Evolutionary conservation across 148 eudicot species (phyloP), one percentile per base, ranked within the genome.

Genomic region (Hydrangea macrophylla): DNA sequence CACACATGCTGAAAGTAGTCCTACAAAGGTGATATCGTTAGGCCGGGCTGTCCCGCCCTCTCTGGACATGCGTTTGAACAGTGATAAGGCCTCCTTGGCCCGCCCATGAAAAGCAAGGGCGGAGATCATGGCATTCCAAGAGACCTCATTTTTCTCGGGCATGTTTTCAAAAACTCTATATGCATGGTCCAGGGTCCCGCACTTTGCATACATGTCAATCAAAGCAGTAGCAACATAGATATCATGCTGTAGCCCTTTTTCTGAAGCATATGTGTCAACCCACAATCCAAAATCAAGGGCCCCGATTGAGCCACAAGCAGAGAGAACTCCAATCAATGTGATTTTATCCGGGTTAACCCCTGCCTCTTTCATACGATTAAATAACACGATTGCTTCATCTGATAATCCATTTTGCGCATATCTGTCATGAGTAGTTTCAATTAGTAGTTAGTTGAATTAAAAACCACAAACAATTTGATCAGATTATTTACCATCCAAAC

Each of bases 51-150:
- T 53, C 6, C 36, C 42, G 27, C 55, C 64, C 23, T 83, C 81
- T 40, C 44, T 62, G 31, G 72, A 56, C 90, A 86, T 86, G 71
- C 59, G 50, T 39, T 81, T 67, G 77, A 86, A 86, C 32, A 86
- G 54, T 48, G 71, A 36, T 60, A 86, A 67, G 22, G 87, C 85
- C 44, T 81, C 79, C 57, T 59, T 57, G 28, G 87, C 81, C 51
- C 62, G 76, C 36, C 90, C 90, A 70, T 86, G 79, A 51, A 80
- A 83, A 51, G 85, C 87, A 68, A 76, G 80, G 35, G 85, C 90
- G 13, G 87, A 86, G 53, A 86, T 83, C 85, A 83, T 86, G 44
- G 83, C 70, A 60, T 83, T 83, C 86, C 86, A 83, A 51, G 86
- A 73, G 20, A 79, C 86, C 37, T 64, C 74, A 40, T 86, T 86